phyloP scores from a whole-genome alignment of 1,139 yeast genomes.

The Hanseniaspora uvarum region DNA sequence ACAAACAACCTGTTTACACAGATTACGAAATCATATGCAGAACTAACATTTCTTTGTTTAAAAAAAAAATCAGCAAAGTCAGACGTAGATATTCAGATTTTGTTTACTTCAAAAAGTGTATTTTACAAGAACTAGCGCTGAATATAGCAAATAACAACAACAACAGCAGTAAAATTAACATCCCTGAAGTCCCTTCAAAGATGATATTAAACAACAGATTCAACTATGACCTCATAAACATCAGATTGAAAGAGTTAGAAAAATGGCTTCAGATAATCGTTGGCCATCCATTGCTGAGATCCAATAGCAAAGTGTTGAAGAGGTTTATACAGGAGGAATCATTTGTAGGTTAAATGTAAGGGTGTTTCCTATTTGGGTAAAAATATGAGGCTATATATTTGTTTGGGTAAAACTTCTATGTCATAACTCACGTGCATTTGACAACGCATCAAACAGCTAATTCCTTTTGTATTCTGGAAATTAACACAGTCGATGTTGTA shows the following conservation, averaged over 20 bases:
- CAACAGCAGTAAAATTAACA: constrained; percentile 42
- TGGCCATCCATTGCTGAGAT: constrained; percentile 87
- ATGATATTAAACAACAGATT: constrained; percentile 58
- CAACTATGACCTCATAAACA: constrained; percentile 73
- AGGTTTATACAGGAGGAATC: constrained; percentile 78
- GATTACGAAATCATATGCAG: constrained; percentile 87
- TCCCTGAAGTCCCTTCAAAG: constrained; percentile 86
- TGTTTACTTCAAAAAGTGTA: constrained; percentile 58
- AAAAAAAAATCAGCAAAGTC: constrained; percentile 53
- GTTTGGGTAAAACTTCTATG: too few relatives aligned
- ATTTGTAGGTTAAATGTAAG: constrained; percentile 26
- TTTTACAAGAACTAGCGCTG: constrained; percentile 44
- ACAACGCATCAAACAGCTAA: too few relatives aligned
- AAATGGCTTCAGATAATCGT: constrained; percentile 71
- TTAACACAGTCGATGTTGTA: too few relatives aligned
- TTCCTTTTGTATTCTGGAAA: too few relatives aligned
- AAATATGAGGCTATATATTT: background rate
- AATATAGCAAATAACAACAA: constrained; percentile 46
- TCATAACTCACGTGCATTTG: too few relatives aligned
- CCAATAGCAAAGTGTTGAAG: constrained; percentile 72
- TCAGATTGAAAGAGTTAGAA: constrained; percentile 74
- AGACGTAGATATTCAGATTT: constrained; percentile 87
- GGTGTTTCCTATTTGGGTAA: background rate
- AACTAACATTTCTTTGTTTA: constrained; percentile 79
- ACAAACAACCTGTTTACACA: constrained; percentile 46